phyloP scores from a whole-genome alignment of 495 filamentous ascomycete species.

The Penicillium pulvis region DNA sequence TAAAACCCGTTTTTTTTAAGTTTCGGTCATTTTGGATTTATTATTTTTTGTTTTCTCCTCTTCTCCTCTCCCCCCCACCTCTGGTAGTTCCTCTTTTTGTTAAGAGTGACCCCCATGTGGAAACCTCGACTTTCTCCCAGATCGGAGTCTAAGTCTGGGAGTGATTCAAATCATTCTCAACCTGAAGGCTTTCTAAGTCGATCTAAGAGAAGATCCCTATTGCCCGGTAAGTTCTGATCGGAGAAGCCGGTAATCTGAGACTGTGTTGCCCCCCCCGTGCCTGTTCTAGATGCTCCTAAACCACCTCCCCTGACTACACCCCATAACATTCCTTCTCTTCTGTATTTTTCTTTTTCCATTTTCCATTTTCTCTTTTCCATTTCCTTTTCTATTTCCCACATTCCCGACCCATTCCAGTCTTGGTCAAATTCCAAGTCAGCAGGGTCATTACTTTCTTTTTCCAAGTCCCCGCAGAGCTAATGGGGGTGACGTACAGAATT shows the following conservation, averaged over 20 bases:
- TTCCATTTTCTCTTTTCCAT: slow-evolving; percentile 9
- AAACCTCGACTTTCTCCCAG: slow-evolving; percentile 48
- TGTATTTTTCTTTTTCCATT: not conserved
- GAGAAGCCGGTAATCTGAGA: slow-evolving; percentile 6
- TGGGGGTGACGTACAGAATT: slow-evolving; percentile 32
- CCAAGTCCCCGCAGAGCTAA: slow-evolving; percentile 27
- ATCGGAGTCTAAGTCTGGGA: slow-evolving; percentile 47
- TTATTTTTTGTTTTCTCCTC: slow-evolving; percentile 19
- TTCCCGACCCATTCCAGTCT: slow-evolving; percentile 5
- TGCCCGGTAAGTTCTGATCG: slow-evolving; percentile 33
- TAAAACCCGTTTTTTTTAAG: slow-evolving; percentile 13
- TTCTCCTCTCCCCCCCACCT: slow-evolving; percentile 22
- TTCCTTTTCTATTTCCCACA: slow-evolving; percentile 4
- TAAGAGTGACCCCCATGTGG: slow-evolving; percentile 42
- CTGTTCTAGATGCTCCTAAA: slow-evolving; percentile 17
- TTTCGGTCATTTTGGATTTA: slow-evolving; percentile 15
- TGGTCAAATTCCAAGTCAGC: slow-evolving; percentile 10
- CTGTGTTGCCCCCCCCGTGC: not conserved
- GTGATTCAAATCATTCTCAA: slow-evolving; percentile 33
- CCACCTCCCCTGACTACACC: slow-evolving; percentile 7
- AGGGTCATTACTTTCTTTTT: slow-evolving; percentile 11
- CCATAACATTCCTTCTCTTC: not conserved
- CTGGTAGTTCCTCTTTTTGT: slow-evolving; percentile 21
- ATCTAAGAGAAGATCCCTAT: slow-evolving; percentile 40
- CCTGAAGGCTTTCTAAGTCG: slow-evolving; percentile 44